phyloP scores from a whole-genome alignment of 106 monocot species.

The Narthecium ossifragum region DNA sequence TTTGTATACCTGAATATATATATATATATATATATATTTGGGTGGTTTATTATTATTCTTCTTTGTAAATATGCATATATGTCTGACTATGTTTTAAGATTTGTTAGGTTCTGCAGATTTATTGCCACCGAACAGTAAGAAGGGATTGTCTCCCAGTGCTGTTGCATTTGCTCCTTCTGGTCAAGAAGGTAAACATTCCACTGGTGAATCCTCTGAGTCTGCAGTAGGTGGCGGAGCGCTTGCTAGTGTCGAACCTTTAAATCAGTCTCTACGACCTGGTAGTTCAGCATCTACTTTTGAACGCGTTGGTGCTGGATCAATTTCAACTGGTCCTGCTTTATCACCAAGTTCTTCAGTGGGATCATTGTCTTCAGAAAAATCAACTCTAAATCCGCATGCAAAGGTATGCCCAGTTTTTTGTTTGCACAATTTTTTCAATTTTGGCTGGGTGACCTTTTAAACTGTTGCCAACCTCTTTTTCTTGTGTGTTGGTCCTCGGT shows the following conservation, averaged over 20 bases:
- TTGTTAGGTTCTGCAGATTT: slow-evolving; percentile 11
- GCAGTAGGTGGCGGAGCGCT: slow-evolving; percentile 15
- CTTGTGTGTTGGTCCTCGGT: not conserved
- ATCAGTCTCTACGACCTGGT: slow-evolving; percentile 26
- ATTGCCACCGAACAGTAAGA: slow-evolving; percentile 7
- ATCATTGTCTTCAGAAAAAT: slow-evolving; percentile 79
- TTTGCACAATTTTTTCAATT: not conserved
- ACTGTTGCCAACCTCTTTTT: not conserved
- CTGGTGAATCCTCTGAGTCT: slow-evolving; percentile 20
- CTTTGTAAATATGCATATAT: too few relatives aligned
- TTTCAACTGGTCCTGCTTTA: slow-evolving; percentile 43
- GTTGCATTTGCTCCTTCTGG: slow-evolving; percentile 20
- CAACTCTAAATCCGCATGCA: slow-evolving; percentile 79
- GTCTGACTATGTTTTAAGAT: not conserved
- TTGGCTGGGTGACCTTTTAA: not conserved
- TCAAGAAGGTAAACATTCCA: slow-evolving; percentile 23
- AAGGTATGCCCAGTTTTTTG: slow-evolving; percentile 37
- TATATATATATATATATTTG: too few relatives aligned
- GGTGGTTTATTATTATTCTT: too few relatives aligned
- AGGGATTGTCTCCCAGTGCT: slow-evolving; percentile 20
- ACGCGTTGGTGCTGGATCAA: slow-evolving; percentile 25
- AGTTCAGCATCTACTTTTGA: slow-evolving; percentile 46
- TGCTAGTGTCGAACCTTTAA: slow-evolving; percentile 18
- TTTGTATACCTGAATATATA: too few relatives aligned
- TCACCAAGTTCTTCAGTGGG: slow-evolving; percentile 77